Base-by-base conservation (phyloP, 495 filamentous ascomycete genomes). In the Aspergillus nanangensis region DNA sequence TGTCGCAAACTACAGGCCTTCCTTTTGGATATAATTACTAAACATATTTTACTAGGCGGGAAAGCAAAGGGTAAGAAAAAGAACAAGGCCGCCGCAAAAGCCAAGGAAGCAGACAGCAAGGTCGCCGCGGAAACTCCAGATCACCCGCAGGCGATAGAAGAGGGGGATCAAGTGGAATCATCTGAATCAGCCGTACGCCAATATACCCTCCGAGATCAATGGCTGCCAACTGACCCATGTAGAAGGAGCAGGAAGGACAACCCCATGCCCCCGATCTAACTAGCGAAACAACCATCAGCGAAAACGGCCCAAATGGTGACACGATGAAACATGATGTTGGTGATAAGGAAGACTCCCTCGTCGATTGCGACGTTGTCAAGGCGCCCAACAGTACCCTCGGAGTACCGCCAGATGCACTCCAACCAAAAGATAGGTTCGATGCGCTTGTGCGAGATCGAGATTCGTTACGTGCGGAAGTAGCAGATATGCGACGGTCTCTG, bases 381-480 rank as follows among this genome's bases (percentile, higher is more conserved):
- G 38, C 2, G 11, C 27, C 36, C 29, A 13, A 33, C 34, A 23
- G 47, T 35, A 25, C 14, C 18, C 34, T 31, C 1, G 41, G 39
- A 20, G 39, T 43, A 41, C 48, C 48, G 4, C 51, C 56, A 15
- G 50, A 63, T 31, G 41, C 58, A 20, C 45, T 66, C n/a, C 73
- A 81, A 45, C 72, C 77, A 7, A 73, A 77, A 29, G 62, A 69
- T 37, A 68, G 79, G 56, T 76, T 92, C 33, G 88, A 91, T 53
- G 84, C 83, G 36, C 78, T 95, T 62, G 80, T 83, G 34, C 79
- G 84, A 59, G 88, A 95, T 52, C 77, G 88, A 42, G 86, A 91
- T 56, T 82, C 80, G 25, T 68, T 96, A n/a, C 75, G 83, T 38
- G 79, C 74, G 33, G 88, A 95, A 67, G 89, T 95, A 19, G 84